A percentile compares a stretch with the other conserved stretches of the same genome.
phyloP scores from a whole-genome alignment of 805 yeast genomes.

The Zygotorulaspora florentina region DNA sequence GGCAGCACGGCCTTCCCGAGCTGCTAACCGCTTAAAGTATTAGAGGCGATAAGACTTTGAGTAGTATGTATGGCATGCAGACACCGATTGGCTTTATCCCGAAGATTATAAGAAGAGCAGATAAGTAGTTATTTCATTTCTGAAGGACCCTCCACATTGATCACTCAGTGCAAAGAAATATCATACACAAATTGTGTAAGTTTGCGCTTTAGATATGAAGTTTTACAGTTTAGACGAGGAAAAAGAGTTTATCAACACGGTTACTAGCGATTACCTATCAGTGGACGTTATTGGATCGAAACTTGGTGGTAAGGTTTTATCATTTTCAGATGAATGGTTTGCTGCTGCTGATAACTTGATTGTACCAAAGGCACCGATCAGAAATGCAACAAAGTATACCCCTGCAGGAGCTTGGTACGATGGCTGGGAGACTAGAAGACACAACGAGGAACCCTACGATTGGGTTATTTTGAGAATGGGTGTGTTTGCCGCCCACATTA shows the following conservation, averaged over 20 bases:
- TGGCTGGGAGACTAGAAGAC: conserved; percentile 98
- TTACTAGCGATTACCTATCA: conserved; percentile 16
- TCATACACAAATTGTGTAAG: background rate
- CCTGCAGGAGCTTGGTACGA: conserved; percentile 96
- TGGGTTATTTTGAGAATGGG: conserved; percentile 85
- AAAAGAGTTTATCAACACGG: conserved; percentile 2
- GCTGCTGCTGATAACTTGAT: conserved; percentile 87
- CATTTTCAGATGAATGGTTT: conserved; percentile 87
- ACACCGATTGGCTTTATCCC: no score
- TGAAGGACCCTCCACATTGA: background rate
- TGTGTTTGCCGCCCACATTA: conserved; percentile 65
- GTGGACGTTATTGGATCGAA: conserved; percentile 77
- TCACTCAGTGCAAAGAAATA: background rate
- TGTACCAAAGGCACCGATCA: conserved; percentile 72
- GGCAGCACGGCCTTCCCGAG: no score
- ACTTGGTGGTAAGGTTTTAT: conserved; percentile 70
- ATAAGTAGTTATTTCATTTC: no score
- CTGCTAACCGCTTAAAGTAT: no score
- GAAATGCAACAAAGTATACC: conserved; percentile 75
- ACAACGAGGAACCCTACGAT: conserved; percentile 77
- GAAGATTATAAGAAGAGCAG: no score
- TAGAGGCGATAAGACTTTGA: no score
- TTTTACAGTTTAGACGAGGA: conserved; percentile 1
- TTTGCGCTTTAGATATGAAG: background rate
- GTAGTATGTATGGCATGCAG: no score